Conservation (phyloP, 2,329 filamentous ascomycete species). For the Epichloe brachyelytri region DNA sequence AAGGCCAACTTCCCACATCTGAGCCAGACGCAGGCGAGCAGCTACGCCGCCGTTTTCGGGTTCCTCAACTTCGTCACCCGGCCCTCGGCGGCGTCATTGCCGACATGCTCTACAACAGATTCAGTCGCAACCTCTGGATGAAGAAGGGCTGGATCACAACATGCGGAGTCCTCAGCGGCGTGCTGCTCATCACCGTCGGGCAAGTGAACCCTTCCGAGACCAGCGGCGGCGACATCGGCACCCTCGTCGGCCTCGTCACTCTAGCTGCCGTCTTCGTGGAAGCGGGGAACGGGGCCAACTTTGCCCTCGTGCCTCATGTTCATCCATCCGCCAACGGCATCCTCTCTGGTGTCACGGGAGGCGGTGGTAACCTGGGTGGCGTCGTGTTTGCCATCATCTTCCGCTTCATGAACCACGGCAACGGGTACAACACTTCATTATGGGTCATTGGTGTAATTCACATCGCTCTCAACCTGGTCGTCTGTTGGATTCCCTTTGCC, state of each 20-base stretch:
- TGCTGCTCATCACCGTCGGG: conserved; percentile 48
- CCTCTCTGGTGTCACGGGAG: conserved; percentile 67
- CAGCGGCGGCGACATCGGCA: conserved; percentile 23
- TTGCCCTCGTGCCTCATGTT: conserved; percentile 75
- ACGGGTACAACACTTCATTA: conserved; percentile 54
- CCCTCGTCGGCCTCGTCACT: conserved; percentile 65
- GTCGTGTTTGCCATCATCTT: conserved; percentile 76
- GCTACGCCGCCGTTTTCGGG: conserved; percentile 61
- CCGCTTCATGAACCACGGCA: conserved; percentile 52
- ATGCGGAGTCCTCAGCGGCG: conserved; percentile 49
- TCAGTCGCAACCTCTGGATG: conserved; percentile 21
- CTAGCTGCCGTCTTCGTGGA: conserved; percentile 73
- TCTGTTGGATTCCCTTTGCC: conserved; percentile 46
- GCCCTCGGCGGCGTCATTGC: conserved; percentile 49
- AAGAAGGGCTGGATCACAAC: conserved; percentile 33
- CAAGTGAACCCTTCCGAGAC: conserved; percentile 47
- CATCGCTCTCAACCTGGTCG: conserved; percentile 53
- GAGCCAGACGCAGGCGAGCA: conserved; percentile 40
- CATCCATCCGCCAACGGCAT: conserved; percentile 70
- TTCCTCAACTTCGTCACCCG: conserved; percentile 58
- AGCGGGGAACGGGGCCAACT: conserved; percentile 76
- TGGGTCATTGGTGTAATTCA: conserved; percentile 75
- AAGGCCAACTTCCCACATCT: conserved; percentile 45
- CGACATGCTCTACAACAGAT: conserved; percentile 34
- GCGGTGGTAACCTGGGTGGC: conserved; percentile 71